Evolutionary conservation across 208 protist genomes (phyloP).

Genomic region (Crithidia mellificae): DNA sequence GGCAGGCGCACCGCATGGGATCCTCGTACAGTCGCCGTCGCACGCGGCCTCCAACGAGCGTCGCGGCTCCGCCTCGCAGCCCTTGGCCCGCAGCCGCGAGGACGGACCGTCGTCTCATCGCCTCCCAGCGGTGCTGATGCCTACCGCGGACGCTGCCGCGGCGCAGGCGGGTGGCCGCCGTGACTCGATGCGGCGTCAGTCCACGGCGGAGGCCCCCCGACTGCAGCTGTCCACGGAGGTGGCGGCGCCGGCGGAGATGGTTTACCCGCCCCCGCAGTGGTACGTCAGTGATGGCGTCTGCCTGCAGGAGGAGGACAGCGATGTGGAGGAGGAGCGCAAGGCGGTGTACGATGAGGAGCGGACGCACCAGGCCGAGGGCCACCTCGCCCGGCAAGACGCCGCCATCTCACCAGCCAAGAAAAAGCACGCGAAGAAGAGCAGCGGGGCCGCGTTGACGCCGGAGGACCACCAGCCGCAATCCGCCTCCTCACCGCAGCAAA

Average conservation of each 20-base stretch:
- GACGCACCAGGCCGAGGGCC: too few relatives aligned
- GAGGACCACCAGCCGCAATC: too few relatives aligned
- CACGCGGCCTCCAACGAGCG: neutral
- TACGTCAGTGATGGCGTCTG: conserved; percentile 9
- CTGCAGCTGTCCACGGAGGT: neutral
- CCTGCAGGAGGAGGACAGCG: conserved; percentile 40
- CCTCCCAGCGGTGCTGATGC: neutral
- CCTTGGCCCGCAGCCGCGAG: neutral
- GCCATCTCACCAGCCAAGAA: too few relatives aligned
- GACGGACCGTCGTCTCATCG: neutral
- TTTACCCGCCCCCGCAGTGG: conserved; percentile 21
- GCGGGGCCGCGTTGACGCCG: too few relatives aligned
- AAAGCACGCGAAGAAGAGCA: conserved; percentile 18
- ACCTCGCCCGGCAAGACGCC: too few relatives aligned
- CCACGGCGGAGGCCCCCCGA: neutral
- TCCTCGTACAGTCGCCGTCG: neutral
- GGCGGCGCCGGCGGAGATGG: conserved; percentile 26
- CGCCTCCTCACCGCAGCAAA: too few relatives aligned
- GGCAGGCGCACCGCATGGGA: neutral
- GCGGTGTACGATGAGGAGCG: conserved; percentile 36
- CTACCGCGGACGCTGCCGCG: neutral
- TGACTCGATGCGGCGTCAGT: neutral
- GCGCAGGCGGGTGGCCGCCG: neutral
- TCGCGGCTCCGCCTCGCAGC: neutral
- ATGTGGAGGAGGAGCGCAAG: conserved; percentile 42